phyloP scores from a whole-genome alignment of 78 protist genomes.

The Bigelowiella natans region DNA sequence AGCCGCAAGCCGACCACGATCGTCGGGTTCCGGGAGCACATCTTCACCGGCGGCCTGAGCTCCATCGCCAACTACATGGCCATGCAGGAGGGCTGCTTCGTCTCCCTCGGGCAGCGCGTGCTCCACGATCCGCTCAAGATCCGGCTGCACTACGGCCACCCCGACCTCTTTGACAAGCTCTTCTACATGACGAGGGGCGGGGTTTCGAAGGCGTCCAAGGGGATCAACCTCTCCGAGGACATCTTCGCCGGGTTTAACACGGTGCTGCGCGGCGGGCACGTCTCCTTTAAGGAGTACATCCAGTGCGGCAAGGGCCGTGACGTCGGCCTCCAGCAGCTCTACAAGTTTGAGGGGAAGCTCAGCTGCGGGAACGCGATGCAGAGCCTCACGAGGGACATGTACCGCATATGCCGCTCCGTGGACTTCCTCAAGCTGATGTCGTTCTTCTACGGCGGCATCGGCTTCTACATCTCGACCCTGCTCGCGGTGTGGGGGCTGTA shows the following conservation, averaged over 20 bases:
- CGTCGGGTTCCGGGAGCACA: constrained; percentile 32
- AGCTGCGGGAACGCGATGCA: constrained; percentile 19
- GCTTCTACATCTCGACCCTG: not conserved
- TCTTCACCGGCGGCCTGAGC: constrained; percentile 18
- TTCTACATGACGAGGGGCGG: constrained; percentile 17
- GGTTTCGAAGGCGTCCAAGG: constrained; percentile 17
- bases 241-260: constrained; percentile 25
- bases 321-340: constrained; percentile 27
- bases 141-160: constrained; percentile 31
- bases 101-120: constrained; percentile 23
- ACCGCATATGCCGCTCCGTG: not conserved
- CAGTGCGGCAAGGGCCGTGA: constrained; percentile 21
- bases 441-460: constrained; percentile 2
- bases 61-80: constrained; percentile 23
- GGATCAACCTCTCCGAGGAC: constrained; percentile 32
- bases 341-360: constrained; percentile 28
- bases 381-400: constrained; percentile 13
- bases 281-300: not conserved
- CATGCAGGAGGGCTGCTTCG: constrained; percentile 26
- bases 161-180: constrained; percentile 30
- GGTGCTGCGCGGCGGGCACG: constrained; percentile 6
- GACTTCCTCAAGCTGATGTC: not conserved
- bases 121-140: not conserved
- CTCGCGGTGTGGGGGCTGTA: not conserved
- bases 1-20: not conserved